Conservation (phyloP, 495 filamentous ascomycete genomes). For the Penicillium taxi region DNA sequence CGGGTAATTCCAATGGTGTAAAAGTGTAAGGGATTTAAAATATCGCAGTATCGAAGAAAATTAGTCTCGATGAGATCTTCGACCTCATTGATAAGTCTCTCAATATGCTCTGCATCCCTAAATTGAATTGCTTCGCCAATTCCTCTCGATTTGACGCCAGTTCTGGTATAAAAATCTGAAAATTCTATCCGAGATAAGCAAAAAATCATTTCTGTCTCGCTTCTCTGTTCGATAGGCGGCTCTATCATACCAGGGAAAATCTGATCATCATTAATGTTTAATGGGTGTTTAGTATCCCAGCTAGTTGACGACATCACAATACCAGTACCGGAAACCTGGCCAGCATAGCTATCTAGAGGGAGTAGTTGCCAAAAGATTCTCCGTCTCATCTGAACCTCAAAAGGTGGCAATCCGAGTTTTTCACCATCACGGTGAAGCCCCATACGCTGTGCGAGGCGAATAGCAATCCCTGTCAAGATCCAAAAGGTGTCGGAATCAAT, state of each 20-base stretch:
- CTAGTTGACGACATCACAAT: slow-evolving; percentile 2
- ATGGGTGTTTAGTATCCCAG: slow-evolving; percentile 1
- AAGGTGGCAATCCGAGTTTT: slow-evolving; percentile 33
- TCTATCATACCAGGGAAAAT: slow-evolving; percentile 3
- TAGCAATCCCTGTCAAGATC: slow-evolving; percentile 51
- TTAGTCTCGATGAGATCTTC: too few species aligned
- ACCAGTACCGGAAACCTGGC: slow-evolving; percentile 4
- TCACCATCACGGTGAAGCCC: slow-evolving; percentile 64
- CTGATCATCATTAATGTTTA: slow-evolving; percentile 13
- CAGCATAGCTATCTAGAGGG: slow-evolving; percentile 6
- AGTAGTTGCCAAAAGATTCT: slow-evolving; percentile 11
- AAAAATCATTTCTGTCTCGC: slow-evolving; percentile 67
- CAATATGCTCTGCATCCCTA: too few species aligned
- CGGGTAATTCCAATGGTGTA: too few species aligned
- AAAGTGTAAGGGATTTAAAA: too few species aligned
- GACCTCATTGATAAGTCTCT: too few species aligned
- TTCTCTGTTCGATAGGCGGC: slow-evolving; percentile 40
- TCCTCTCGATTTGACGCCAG: too few species aligned
- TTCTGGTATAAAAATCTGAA: too few species aligned
- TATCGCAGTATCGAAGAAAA: too few species aligned
- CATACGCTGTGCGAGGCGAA: slow-evolving; percentile 61
- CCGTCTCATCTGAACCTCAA: slow-evolving; percentile 12
- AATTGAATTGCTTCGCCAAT: too few species aligned
- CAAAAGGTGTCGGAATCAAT: too few species aligned
- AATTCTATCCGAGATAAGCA: too few species aligned